Evolutionary conservation across 345 rosid species (phyloP), one percentile per base, ranked within the genome.

Genomic region (Euphorbia pulcherrima): DNA sequence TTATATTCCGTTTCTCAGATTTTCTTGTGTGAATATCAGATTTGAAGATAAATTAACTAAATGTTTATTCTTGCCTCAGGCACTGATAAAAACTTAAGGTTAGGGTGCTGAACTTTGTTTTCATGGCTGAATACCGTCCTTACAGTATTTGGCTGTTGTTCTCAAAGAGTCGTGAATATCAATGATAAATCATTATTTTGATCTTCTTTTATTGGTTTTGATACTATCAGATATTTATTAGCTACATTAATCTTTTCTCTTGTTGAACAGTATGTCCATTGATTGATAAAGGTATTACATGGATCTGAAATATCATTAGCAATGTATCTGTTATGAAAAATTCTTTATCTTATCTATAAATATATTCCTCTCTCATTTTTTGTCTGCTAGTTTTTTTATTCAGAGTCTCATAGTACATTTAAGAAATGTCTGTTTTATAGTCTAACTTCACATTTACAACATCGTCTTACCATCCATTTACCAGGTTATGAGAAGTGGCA

Each of bases 401-500:
- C n/a, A n/a, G n/a, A n/a, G n/a, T n/a, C n/a, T n/a, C n/a, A n/a
- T n/a, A n/a, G n/a, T n/a, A n/a, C n/a, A n/a, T n/a, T n/a, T n/a
- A n/a, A n/a, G n/a, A n/a, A n/a, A n/a, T n/a, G n/a, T n/a, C n/a
- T n/a, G n/a, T n/a, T 78, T n/a, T 63, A 5, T 52, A 20, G 72
- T 47, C 35, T 58, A 47, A 59, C 27, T 14, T 30, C 14, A 55
- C 33, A 14, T 14, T 60, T 30, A 61, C 26, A 10, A 47, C 55
- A n/a, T n/a, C 67, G 40, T 72, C 41, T 76, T 37, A 37, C 16
- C 44, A 10, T 28, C 44, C 13, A 48, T 53, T 48, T 78, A 48
- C 54, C 78, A 92, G 97, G 96, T 92, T 65, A 83, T 83, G 78
- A 87, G 89, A 78, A 92, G 97, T 78, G 98, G 98, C 41, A 69